phyloP scores from a whole-genome alignment of 768 basidiomycete species.

The Rhodotorula sphaerocarpa region DNA sequence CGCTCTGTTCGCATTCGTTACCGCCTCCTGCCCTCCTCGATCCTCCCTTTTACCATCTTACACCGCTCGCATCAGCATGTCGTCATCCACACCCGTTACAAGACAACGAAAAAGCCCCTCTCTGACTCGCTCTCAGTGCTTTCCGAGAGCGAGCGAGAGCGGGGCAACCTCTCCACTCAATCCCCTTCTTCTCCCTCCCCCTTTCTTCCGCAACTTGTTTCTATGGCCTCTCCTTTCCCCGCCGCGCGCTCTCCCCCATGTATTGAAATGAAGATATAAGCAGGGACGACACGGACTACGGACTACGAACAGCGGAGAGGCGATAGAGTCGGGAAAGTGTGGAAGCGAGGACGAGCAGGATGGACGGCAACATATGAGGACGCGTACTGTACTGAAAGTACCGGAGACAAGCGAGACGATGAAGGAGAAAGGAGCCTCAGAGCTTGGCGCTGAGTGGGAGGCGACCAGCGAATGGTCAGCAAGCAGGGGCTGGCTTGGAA shows the following conservation, averaged over 20 bases:
- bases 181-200: background rate
- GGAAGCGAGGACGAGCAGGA: too few relatives aligned
- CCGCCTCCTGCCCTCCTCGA: background rate
- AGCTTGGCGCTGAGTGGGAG: constrained; percentile 1
- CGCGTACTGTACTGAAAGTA: too few relatives aligned
- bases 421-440: background rate
- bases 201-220: background rate
- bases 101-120: constrained; percentile 1
- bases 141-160: too few relatives aligned
- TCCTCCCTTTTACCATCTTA: background rate
- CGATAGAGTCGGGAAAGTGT: too few relatives aligned
- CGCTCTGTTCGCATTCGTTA: background rate
- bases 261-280: constrained; percentile 17
- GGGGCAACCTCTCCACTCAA: background rate
- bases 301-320: too few relatives aligned
- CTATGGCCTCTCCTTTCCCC: background rate
- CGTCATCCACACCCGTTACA: background rate
- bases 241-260: constrained; percentile 6
- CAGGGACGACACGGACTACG: too few relatives aligned
- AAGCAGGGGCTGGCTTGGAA: too few relatives aligned
- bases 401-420: background rate
- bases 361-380: background rate
- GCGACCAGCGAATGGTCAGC: too few relatives aligned
- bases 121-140: background rate
- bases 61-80: constrained; percentile 8